Evolutionary conservation across 2,329 filamentous ascomycete genomes (phyloP), one percentile per base, ranked within the genome.

Genomic region (Ceratocystis albifundus): DNA sequence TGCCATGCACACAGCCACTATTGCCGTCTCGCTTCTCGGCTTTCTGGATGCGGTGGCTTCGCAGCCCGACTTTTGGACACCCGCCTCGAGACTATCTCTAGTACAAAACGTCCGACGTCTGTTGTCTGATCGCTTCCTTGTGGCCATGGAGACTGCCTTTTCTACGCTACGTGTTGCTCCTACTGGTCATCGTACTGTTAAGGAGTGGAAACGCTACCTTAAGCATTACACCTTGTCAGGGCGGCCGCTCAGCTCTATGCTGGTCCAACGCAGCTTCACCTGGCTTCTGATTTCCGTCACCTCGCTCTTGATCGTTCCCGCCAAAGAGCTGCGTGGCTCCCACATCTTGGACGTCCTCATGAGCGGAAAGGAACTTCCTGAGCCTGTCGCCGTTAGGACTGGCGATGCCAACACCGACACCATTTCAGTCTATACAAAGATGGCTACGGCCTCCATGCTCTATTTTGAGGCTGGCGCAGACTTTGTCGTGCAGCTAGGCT

Each of bases 251-350:
- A 91, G 94, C 8, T 90, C 92, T 12, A 94, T 96, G 87, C 81
- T 97, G 4, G 77, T 99, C 25, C 91, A 96, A 74, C 85, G 90
- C 72, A 91, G 88, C 69, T 95, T 96, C 73, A 90, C 95, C 81
- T 87, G 85, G 75, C 83, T 97, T 41, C 80, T 96, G 12, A 87
- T 91, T 44, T 85, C 90, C 1, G 87, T 84, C 65, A 90, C 89
- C 1, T 89, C 89, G 15, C 80, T 93, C 32, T 78, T 93, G 68
- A 80, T 90, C 20, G 81, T 84, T 41, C 84, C 87, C 50, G 80
- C 82, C 4, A 77, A 82, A n/a, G 76, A 79, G 17, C 77, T 88
- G 46, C 80, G 81, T 64, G 80, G 82, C 50, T 79, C 80, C 15
- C 84, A 90, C 69, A 80, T 95, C 63, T 78, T 96, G 57, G 88